Base-by-base conservation (phyloP, 495 filamentous ascomycete genomes). In the Aspergillus nidulans region DNA sequence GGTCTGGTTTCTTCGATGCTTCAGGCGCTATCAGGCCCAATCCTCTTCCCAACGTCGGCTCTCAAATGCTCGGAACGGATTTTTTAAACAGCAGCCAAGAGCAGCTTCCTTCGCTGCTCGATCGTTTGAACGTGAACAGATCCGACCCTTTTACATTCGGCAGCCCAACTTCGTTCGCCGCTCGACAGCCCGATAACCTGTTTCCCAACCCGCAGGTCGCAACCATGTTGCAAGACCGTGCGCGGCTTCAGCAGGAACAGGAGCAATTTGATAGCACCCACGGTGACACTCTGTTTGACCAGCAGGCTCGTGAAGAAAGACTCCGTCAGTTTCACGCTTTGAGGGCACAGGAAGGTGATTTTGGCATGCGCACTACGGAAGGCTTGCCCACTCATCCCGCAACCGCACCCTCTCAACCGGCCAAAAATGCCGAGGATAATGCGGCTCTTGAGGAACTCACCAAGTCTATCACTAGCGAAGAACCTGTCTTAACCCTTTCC, bases 1-100 rank as follows among this genome's bases (percentile, higher is more conserved):
- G 80, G 13, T 65, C 77, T 34, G 77, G 84, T 44, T 92, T 95
- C 71, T 91, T 94, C 57, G 91, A 95, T 57, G 64, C 65, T 19
- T 58, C 67, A n/a, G 69, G 68, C 32, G 69, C 77, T 28, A 56
- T 69, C 7, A 62, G 75, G 63, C 69, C 73, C 44, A 63, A 65
- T 24, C 60, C 69, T 42, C 64, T 77, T 26, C 63, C 79, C 20
- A 66, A 58, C 49, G 60, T 73, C 24, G 80, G 79, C 21, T 71
- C 82, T 15, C 74, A 80, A 55, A 79, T 81, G 54, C 67, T 78
- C 15, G 79, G 79, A 18, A 70, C 75, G 25, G 71, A 78, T 16
- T 63, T 65, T 63, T 69, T 56, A 55, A 75, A 76, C 74, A 54
- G 75, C 45, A 53, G 75, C 44, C 83, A 85, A 55, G 83, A 85